phyloP scores from a whole-genome alignment of 495 filamentous ascomycete species.

The Friedmanniomyces simplex region DNA sequence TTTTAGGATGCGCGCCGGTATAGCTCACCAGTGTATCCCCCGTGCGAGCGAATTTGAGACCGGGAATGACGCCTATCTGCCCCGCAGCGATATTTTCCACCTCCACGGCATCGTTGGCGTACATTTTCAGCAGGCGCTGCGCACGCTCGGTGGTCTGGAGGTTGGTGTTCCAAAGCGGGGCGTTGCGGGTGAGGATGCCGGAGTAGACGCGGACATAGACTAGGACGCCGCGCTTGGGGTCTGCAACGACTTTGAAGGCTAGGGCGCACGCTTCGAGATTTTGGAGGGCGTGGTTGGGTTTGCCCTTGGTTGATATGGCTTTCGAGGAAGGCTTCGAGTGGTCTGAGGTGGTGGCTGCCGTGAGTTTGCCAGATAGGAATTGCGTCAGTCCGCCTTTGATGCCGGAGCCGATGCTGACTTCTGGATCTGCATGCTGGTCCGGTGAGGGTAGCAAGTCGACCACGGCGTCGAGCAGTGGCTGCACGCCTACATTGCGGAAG shows the following conservation, averaged over 20 bases:
- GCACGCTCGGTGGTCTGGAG: slow-evolving; percentile 72
- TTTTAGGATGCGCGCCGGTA: slow-evolving; percentile 47
- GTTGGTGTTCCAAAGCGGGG: slow-evolving; percentile 77
- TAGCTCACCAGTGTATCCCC: slow-evolving; percentile 85
- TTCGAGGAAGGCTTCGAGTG: slow-evolving; percentile 27
- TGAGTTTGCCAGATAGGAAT: slow-evolving; percentile 43
- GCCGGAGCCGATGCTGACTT: slow-evolving; percentile 53
- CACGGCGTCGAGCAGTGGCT: slow-evolving; percentile 82
- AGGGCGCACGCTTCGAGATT: slow-evolving; percentile 66
- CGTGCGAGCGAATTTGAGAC: slow-evolving; percentile 80
- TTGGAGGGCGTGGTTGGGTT: slow-evolving; percentile 34
- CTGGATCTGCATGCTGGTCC: slow-evolving; percentile 62
- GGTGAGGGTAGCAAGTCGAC: slow-evolving; percentile 80
- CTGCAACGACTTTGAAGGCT: slow-evolving; percentile 95
- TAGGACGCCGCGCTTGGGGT: slow-evolving; percentile 72
- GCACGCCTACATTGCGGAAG: slow-evolving; percentile 87
- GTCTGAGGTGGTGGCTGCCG: slow-evolving; percentile 34
- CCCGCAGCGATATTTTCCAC: slow-evolving; percentile 68
- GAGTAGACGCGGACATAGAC: slow-evolving; percentile 91
- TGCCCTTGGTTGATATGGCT: too few species aligned
- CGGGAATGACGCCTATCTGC: slow-evolving; percentile 92
- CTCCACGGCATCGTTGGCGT: slow-evolving; percentile 78
- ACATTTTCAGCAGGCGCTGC: slow-evolving; percentile 78
- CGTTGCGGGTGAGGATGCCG: slow-evolving; percentile 62
- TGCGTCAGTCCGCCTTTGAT: slow-evolving; percentile 41